Base-by-base conservation (phyloP, 345 rosid genomes). In the Rhodomyrtus tomentosa region DNA sequence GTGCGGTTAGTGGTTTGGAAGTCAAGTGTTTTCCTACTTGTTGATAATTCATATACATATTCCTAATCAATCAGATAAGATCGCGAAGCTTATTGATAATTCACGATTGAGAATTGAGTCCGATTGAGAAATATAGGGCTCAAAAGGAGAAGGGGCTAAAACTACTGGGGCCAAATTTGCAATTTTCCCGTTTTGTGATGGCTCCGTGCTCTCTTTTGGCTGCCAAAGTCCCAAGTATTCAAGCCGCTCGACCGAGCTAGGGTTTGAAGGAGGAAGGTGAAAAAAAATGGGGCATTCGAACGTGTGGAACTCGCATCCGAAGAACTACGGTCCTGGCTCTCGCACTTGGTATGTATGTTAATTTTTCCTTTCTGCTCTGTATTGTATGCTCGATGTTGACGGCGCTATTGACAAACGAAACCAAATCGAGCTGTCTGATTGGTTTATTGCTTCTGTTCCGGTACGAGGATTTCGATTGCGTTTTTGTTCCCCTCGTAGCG, bases 291-390 rank as follows among this genome's bases (percentile, higher is more conserved):
- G 94, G 12, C 93, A 92, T 85, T 86, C 90, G 5, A 92, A 91
- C 83, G 86, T 92, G 29, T 91, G 93, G 94, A 91, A 89, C 84
- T 89, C 88, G 54, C 94, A 92, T 50, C 92, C 93, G 12, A 92
- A 92, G 89, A 92, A 48, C 88, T 92, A 89, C 24, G 93, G 94
- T 14, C 93, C 93, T 80, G 93, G 94, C 16, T 92, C 94, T 55
- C 92, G 94, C 59, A 79, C 92, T 15, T 91, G 94, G 92, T 92
- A 81, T 50, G 58, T 40, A 22, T 27, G 0, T 48, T 36, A 10
- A 12, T 82, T 11, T 27, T 20, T 42, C 85, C 50, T 50, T 82
- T 15, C 42, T 81, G 55, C 12, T 3, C 8, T 0, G 40, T 82
- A 24, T 7, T 49, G 62, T 7, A 24, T 45, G 36, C 14, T 20